Base-by-base conservation (phyloP, 169 alveolate genomes). In the Plasmodium gallinaceum region DNA sequence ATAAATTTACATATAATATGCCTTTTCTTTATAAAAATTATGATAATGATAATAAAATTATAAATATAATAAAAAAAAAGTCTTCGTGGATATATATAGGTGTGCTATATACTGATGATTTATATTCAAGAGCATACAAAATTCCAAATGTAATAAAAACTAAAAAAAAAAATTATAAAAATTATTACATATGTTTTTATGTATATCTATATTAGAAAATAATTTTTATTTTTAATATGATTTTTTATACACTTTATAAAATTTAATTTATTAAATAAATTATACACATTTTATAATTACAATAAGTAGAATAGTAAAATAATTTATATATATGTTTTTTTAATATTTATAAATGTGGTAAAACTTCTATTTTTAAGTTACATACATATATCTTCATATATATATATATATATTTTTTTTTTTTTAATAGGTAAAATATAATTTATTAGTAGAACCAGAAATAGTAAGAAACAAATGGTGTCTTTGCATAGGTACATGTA, bases 361-460 rank as follows among this genome's bases (percentile, higher is more conserved):
- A 32, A 4, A 32, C 39, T 32, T 32, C 4, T 32, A 32, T 32
- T 32, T 32, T 32, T 32, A 32, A 4, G 39, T 32, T 32, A 32
- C n/a, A n/a, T n/a, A n/a, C n/a, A 46, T 46, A 48, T 48, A 48
- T 1, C 9, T 48, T 12, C 5, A 48, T 48, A 48, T 9, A 51
- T 54, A n/a, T 54, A 54, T 54, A 54, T 54, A 54, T 54, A n/a
- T 54, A 54, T 54, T 4, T 64, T 26, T 37, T 16, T 24, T 37
- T n/a, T 26, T 58, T 57, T 51, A 14, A 18, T 45, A 92, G 78
- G 93, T 87, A 0, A 92, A 92, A 6, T 89, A 88, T 42, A 83
- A 88, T 32, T 85, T 92, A 39, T 88, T 92, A 20, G 95, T 92
- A 16, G 95, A 92, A 61, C 95, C 95, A 7, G 92, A 71, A 5